Evolutionary conservation across 2,329 filamentous ascomycete genomes (phyloP), one percentile per base, ranked within the genome.

Genomic region (Eutypa lata): DNA sequence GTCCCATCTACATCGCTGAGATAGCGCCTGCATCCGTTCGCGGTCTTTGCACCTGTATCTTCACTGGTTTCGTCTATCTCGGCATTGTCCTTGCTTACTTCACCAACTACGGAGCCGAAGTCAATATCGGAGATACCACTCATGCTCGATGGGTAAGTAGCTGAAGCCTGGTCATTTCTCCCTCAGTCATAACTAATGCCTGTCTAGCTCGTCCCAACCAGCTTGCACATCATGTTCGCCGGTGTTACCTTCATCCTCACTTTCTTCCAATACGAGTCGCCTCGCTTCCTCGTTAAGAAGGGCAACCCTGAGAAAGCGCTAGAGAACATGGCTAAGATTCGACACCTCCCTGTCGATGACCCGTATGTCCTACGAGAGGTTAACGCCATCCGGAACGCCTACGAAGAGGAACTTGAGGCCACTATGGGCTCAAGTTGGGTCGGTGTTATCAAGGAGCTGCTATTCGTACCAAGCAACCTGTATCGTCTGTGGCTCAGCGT

Each of bases 41-140:
- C n/a, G 21, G 42, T 22, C 42, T 22, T 10, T 44, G 13, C 21
- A 44, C 0, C 87, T 86, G 84, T 62, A 78, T 86, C 24, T 89
- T 89, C 65, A 83, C 84, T 0, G 85, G 84, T 1, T 78, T 87
- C 48, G 89, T 92, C 21, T 92, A 92, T 64, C 70, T 89, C 50
- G 89, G 88, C 22, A 90, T 91, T 56, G 87, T 92, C 61, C 76
- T 92, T 16, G 88, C 87, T 8, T 93, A 91, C 72, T 92, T 91
- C 62, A 83, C 87, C 54, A 88, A 86, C 68, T 88, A 86, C 65
- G 84, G 84, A 53, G 75, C 72, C 50, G 68, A 76, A 52, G 50
- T 83, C 43, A 72, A 83, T 65, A 71, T 84, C 21, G 68, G 71
- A 22, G 72, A 76, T 47, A 61, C 66, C n/a, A 74, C 72, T 2